Conservation (phyloP, 2,329 filamentous ascomycete genomes). For the Fusarium kyushuense region DNA sequence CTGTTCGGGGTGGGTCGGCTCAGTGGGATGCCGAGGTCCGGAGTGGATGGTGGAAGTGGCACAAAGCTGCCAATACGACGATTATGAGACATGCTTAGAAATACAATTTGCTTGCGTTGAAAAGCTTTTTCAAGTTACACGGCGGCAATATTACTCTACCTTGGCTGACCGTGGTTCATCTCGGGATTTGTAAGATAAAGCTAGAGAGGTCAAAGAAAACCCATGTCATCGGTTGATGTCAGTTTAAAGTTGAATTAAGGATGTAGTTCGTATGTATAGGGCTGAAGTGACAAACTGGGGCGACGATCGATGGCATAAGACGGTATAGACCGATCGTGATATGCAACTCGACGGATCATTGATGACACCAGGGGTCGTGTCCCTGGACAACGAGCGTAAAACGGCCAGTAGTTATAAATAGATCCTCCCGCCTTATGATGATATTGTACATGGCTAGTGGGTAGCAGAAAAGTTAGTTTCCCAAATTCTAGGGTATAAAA, state of each 20-base stretch:
- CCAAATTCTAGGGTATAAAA: too few relatives aligned
- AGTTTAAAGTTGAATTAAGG: background rate
- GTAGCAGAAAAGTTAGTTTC: too few relatives aligned
- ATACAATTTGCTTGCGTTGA: background rate
- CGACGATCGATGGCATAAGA: constrained; percentile 6
- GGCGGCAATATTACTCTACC: background rate
- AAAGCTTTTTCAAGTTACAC: background rate
- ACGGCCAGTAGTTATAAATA: background rate
- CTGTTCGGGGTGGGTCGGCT: constrained; percentile 13
- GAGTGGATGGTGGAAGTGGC: constrained; percentile 8
- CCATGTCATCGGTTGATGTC: background rate
- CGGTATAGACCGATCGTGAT: background rate
- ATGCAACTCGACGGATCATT: background rate
- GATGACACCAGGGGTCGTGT: background rate
- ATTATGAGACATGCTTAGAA: constrained; percentile 19
- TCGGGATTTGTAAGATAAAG: too few relatives aligned
- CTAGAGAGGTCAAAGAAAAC: background rate
- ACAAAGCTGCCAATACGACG: constrained; percentile 5
- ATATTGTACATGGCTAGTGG: too few relatives aligned
- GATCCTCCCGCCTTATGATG: background rate
- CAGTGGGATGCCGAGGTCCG: constrained; percentile 37
- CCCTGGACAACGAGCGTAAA: background rate
- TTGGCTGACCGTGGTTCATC: background rate
- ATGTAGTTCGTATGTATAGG: constrained; percentile 1
- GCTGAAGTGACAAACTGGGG: constrained; percentile 5